A percentile compares a stretch with the other conserved stretches of the same genome.
These are phyloP conservation scores for Cladosporium halotolerans DNA, from an alignment of 2,329 filamentous ascomycete genomes.

Conservation along the genomic window DNA sequence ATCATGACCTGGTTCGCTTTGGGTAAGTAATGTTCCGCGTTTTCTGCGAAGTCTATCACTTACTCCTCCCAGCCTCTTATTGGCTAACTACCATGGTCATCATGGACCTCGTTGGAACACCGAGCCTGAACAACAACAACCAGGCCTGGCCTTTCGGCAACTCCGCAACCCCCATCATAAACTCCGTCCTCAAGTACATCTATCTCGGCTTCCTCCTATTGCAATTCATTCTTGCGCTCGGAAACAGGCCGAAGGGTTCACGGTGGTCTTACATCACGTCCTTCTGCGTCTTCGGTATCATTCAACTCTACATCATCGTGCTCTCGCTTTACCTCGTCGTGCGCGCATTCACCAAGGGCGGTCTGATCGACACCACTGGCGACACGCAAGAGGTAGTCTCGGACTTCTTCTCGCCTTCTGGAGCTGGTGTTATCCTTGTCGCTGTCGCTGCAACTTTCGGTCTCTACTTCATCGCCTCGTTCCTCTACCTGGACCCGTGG, in stretches of 20 bases:
- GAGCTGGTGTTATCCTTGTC: conserved; percentile 87
- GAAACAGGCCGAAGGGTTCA: conserved; percentile 93
- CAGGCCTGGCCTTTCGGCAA: conserved; percentile 88
- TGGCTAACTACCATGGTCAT: conserved; percentile 98
- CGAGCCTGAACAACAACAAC: conserved; percentile 50
- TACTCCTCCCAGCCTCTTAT: conserved; percentile 65
- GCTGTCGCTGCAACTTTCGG: conserved; percentile 91
- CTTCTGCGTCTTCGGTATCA: conserved; percentile 76
- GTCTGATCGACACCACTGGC: conserved; percentile 60
- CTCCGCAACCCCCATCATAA: conserved; percentile 78
- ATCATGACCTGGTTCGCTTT: conserved; percentile 84
- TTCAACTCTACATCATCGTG: conserved; percentile 86
- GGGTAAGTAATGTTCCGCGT: conserved; percentile 33
- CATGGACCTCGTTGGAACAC: conserved; percentile 84
- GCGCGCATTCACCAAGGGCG: conserved; percentile 61
- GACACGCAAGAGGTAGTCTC: conserved; percentile 60
- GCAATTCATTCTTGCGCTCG: conserved; percentile 93
- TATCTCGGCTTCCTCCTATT: conserved; percentile 88
- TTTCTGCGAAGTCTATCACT: conserved; percentile 14
- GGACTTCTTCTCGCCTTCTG: conserved; percentile 73
- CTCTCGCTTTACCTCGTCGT: conserved; percentile 83
- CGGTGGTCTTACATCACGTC: conserved; percentile 88
- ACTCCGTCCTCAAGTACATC: conserved; percentile 82
- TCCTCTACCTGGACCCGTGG: conserved; percentile 97
- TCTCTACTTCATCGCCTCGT: conserved; percentile 93